Evolutionary conservation across 345 rosid genomes (phyloP), one percentile per base, ranked within the genome.

Genomic region (Linum trigynum): DNA sequence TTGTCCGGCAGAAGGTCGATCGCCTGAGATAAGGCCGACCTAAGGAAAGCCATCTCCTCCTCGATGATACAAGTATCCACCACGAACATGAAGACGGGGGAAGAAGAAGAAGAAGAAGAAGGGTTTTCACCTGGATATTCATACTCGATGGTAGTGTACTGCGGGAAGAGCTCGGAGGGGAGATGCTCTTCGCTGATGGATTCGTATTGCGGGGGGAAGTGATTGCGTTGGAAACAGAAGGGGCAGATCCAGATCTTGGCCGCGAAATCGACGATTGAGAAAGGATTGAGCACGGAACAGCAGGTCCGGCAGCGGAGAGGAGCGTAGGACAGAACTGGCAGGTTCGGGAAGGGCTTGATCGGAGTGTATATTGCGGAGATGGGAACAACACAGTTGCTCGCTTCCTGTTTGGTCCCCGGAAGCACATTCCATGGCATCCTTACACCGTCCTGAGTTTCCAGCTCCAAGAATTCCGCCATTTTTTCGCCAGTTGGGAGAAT

Each of bases 301-400:
- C 99, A 94, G 48, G 78, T 81, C 38, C 95, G 90, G 80, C 97
- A 90, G 63, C 97, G 96, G 65, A 90, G 97, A 16, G 99, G 97
- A 65, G 88, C 58, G 79, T 90, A 85, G 53, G 96, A 86, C 23
- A 94, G 86, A 50, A 83, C 76, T 14, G 92, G 83, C 64, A 85
- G 72, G 67, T 69, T 67, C 4, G 91, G 82, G 65, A 84, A 84
- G 63, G 75, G 76, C 77, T 80, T 90, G 72, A 89, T 77, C 7
- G 96, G 95, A 59, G 90, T 84, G 81, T 90, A 94, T 67, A 94
- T 76, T 63, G 85, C 92, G 50, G 95, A 86, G 40, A 94, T 85
- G 50, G 97, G 97, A 48, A 90, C 73, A 36, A 90, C 89, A 56
- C 95, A 86, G 72, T 82, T 83, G 61, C 74, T 63, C 1, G 92